Percentiles rank a stretch among this genome's conserved stretches.
phyloP scores from a whole-genome alignment of 2,329 filamentous ascomycete species.

The Hymenoscyphus scutula region DNA sequence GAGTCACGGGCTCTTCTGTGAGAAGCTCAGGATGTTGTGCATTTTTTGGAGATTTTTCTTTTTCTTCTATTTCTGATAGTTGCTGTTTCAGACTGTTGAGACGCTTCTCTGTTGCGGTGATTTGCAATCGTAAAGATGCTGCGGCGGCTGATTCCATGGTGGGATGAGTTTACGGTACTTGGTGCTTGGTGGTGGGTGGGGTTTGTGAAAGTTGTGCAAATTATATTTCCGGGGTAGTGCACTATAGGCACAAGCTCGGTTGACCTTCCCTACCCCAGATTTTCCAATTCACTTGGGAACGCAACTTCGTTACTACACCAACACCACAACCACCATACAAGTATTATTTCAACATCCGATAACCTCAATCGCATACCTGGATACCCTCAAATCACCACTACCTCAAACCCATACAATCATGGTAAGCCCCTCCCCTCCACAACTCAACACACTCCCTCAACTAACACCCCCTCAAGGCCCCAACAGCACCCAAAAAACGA shows the following conservation, averaged over 20 bases:
- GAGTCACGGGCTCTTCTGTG: constrained; percentile 20
- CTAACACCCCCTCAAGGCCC: constrained; percentile 37
- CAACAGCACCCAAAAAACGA: constrained; percentile 50
- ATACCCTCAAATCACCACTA: not conserved
- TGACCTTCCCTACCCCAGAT: constrained; percentile 14
- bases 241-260: no score
- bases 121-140: constrained; percentile 47
- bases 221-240: not conserved
- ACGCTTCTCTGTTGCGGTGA: constrained; percentile 48
- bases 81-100: constrained; percentile 46
- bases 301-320: constrained; percentile 3
- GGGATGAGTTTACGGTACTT: constrained; percentile 7
- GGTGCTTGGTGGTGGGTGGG: constrained; percentile 4
- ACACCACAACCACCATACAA: not conserved
- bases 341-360: not conserved
- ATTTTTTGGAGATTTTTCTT: constrained; percentile 14
- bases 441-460: constrained; percentile 26
- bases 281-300: constrained; percentile 13
- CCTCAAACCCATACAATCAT: constrained; percentile 12
- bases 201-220: constrained; percentile 18
- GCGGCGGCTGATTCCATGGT: constrained; percentile 39
- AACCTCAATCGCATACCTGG: not conserved
- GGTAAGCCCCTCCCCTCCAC: constrained; percentile 16
- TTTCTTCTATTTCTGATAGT: constrained; percentile 41
- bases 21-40: not conserved